Evolutionary conservation across 2,329 filamentous ascomycete genomes (phyloP).

Genomic region (Fusarium multiceps): DNA sequence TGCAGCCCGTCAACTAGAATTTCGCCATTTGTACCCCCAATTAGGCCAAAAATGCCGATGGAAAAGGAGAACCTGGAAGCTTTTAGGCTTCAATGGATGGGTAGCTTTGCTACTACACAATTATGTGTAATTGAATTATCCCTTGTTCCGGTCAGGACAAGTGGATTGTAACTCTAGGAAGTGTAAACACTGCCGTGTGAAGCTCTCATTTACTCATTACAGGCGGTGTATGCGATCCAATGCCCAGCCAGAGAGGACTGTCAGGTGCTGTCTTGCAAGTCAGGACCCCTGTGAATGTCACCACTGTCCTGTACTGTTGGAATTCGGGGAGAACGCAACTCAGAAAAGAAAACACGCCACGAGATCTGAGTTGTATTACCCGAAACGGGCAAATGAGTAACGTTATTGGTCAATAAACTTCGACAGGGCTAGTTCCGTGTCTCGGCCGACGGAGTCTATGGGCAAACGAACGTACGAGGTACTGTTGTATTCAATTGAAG

Average conservation of each 20-base stretch:
- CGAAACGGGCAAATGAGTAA: conserved; percentile 9
- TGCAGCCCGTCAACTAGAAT: background rate
- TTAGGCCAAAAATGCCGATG: conserved; percentile 1
- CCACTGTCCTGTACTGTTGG: background rate
- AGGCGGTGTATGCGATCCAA: conserved; percentile 35
- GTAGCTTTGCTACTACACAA: conserved; percentile 3
- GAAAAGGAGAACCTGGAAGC: background rate
- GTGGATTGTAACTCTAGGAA: conserved; percentile 2
- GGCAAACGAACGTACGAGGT: conserved; percentile 31
- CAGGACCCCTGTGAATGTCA: conserved; percentile 10
- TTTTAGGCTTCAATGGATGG: background rate
- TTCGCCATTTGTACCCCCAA: background rate
- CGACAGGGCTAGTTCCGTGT: conserved; percentile 17
- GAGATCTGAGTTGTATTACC: conserved; percentile 30
- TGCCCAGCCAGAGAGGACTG: conserved; percentile 11
- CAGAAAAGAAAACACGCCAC: conserved; percentile 16
- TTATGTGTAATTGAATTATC: background rate
- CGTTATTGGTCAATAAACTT: conserved; percentile 6
- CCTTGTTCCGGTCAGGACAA: conserved; percentile 3
- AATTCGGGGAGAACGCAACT: background rate
- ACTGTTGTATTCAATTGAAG: background rate
- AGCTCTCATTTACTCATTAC: background rate
- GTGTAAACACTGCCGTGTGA: background rate
- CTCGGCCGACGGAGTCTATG: conserved; percentile 41
- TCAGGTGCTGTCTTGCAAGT: conserved; percentile 25